Conservation (phyloP, 176 grass and related monocot species). For the Aegilops sharonensis region DNA sequence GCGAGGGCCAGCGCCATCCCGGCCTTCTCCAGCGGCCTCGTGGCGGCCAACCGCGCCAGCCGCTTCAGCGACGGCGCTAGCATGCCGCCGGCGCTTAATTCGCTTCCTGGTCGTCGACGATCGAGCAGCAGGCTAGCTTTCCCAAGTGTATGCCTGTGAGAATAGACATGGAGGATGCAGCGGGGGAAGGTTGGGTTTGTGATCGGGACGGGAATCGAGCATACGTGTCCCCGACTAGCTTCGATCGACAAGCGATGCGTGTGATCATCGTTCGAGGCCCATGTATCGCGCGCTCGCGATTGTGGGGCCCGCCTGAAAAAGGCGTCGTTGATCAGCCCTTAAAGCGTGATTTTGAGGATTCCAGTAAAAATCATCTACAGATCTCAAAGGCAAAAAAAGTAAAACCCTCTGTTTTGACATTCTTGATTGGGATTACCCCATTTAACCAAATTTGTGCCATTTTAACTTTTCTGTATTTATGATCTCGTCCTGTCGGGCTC, state of each 20-base stretch:
- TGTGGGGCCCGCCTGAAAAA: neutral
- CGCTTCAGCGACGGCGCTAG: conserved; percentile 24
- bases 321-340: neutral
- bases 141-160: neutral
- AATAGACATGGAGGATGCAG: neutral
- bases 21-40: conserved; percentile 10
- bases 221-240: neutral
- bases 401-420: no score
- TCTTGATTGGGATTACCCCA: no score
- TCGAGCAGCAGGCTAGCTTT: neutral
- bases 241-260: neutral
- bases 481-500: no score
- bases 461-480: no score
- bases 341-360: neutral
- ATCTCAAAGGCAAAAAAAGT: no score
- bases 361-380: neutral
- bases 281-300: neutral
- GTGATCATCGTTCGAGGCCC: neutral
- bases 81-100: neutral
- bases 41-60: neutral
- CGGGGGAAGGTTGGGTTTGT: neutral
- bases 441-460: no score
- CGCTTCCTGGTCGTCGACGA: neutral
- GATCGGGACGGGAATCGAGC: neutral
- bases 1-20: neutral